Percentiles rank a stretch among this genome's conserved stretches.
Conservation (phyloP, 164 flowering plant species). For the Euptelea pleiosperma region DNA sequence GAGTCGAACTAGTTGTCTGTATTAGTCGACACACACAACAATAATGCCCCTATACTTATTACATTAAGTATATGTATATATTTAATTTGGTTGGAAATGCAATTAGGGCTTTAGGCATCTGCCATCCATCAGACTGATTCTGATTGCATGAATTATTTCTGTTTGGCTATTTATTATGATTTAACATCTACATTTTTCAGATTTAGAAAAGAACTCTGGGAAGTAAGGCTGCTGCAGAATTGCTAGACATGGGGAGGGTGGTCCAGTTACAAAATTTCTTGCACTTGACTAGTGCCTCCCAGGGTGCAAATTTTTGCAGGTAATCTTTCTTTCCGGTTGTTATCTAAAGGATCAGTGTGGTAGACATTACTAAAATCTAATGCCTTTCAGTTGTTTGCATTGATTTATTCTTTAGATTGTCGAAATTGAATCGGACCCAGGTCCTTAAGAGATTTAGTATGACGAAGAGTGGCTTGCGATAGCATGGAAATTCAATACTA, state of each 20-base stretch:
- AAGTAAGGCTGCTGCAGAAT: constrained; percentile 77
- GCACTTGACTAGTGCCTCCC: constrained; percentile 95
- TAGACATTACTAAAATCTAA: background rate
- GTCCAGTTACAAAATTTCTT: constrained; percentile 82
- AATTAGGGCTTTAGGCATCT: background rate
- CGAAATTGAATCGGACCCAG: constrained; percentile 76
- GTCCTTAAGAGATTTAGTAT: constrained; percentile 77
- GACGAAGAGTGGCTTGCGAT: constrained; percentile 99
- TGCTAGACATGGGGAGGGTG: constrained; percentile 81
- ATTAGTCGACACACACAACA: no score
- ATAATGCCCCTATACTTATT: no score
- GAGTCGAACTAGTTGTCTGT: no score
- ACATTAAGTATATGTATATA: no score
- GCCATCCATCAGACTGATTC: background rate
- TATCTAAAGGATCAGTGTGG: background rate
- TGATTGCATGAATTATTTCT: background rate
- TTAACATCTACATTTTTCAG: constrained; percentile 27
- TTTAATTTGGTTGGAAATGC: background rate
- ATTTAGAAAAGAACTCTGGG: constrained; percentile 68
- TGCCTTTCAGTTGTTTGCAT: background rate
- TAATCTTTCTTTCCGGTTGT: constrained; percentile 15
- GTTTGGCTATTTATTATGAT: background rate
- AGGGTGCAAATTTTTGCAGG: constrained; percentile 84
- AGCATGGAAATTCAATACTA: constrained; percentile 54
- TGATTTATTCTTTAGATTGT: constrained; percentile 43